Conservation (phyloP, 2,329 filamentous ascomycete genomes). For the Neospermospora avenae region DNA sequence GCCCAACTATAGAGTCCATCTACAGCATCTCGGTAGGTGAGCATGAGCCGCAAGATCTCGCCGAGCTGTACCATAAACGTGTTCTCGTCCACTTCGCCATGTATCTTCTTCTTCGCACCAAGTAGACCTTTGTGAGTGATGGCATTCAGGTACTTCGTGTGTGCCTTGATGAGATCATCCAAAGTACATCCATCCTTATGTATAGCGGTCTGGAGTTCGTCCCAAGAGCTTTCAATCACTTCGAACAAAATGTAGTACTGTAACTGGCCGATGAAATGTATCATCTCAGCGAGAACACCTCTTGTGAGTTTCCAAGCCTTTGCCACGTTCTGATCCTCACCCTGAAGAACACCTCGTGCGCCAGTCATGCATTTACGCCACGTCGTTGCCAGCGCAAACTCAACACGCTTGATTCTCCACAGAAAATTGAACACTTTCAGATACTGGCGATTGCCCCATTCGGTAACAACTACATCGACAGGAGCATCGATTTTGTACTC, state of each 20-base stretch:
- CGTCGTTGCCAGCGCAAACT: constrained; percentile 85
- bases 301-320: constrained; percentile 87
- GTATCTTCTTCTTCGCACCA: constrained; percentile 59
- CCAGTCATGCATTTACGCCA: constrained; percentile 98
- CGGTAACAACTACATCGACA: constrained; percentile 94
- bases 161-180: constrained; percentile 90
- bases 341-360: constrained; percentile 81
- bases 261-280: constrained; percentile 94
- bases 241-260: constrained; percentile 99
- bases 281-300: constrained; percentile 92
- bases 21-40: constrained; percentile 87
- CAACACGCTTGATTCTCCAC: constrained; percentile 96
- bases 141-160: constrained; percentile 83
- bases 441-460: constrained; percentile 93
- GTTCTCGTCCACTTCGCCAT: constrained; percentile 51
- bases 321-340: constrained; percentile 65
- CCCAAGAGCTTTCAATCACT: constrained; percentile 96
- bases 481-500: constrained; percentile 98
- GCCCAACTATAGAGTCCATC: constrained; percentile 94
- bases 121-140: constrained; percentile 96
- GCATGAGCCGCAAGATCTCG: constrained; percentile 90
- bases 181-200: constrained; percentile 83
- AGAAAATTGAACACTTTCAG: constrained; percentile 99
- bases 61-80: constrained; percentile 88
- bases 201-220: constrained; percentile 78